Evolutionary conservation across 345 rosid species (phyloP).

Genomic region (Gossypium mustelinum): DNA sequence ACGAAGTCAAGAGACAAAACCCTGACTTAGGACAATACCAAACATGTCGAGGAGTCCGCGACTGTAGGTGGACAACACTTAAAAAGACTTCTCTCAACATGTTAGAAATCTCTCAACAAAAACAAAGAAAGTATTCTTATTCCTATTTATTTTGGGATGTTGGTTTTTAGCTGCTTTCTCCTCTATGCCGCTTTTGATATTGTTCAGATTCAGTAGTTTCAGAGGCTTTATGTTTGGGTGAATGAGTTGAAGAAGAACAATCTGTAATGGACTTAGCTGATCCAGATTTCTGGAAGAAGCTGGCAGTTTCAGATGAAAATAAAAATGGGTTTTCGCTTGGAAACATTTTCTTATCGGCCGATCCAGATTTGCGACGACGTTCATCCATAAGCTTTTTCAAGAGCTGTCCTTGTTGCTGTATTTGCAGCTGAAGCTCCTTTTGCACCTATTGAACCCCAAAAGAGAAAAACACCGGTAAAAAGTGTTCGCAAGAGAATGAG

Average conservation of each 20-base stretch:
- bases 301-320: not conserved
- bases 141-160: not conserved
- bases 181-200: not conserved
- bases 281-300: not conserved
- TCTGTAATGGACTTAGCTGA: not conserved
- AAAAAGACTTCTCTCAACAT: too few species aligned
- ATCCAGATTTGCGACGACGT: constrained; percentile 16
- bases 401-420: constrained; percentile 28
- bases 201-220: not conserved
- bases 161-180: not conserved
- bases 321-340: not conserved
- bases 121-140: not conserved
- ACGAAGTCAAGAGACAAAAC: too few species aligned
- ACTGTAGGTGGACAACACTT: too few species aligned
- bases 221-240: not conserved
- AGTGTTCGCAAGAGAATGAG: not conserved
- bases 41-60: too few species aligned
- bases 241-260: not conserved
- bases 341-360: not conserved
- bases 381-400: constrained; percentile 30
- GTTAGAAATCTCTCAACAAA: too few species aligned
- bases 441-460: constrained; percentile 18
- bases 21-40: too few species aligned
- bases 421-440: constrained; percentile 27
- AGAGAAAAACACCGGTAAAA: not conserved